Evolutionary conservation across 805 yeast genomes (phyloP), one percentile per base, ranked within the genome.

Genomic region (Yamadazyma insecticola): DNA sequence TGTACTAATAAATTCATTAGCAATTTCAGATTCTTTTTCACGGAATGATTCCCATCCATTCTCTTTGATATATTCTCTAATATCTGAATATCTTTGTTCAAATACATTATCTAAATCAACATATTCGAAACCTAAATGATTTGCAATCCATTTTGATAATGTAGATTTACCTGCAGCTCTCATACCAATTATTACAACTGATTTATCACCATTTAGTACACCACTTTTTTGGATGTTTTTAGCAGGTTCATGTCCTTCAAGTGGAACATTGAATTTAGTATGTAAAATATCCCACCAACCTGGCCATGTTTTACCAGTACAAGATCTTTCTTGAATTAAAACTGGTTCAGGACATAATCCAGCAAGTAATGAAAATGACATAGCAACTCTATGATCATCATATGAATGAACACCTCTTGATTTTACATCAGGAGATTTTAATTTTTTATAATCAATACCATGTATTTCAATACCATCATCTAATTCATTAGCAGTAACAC

Each of bases 241-340:
- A 10, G 28, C 4, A 5, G 73, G 70, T 50, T 84, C 94, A 45
- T 67, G 68, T 16, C 98, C 98, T 47, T 78, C 82, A 22, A 92
- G 57, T 8, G 57, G 48, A 16, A 75, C 81, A 13, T 77, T 72
- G 47, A 92, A 75, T 28, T 70, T 60, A 29, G 82, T 72, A 52
- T 79, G 88, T 41, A 92, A 66, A 21, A 79, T 73, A 60, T 92
- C 98, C 98, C 98, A 92, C 98, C 98, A 92, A 22, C 97, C 97
- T 13, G 98, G 98, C 98, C 98, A 92, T 0, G 98, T 92, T 64
- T 92, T 92, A 35, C 90, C 94, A 2, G 96, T 94, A 53, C 97
- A 87, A 16, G 82, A 75, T 60, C 97, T 78, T 51, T 90, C 96
- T 44, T 81, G 76, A 37, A 92, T 77, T 41, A 78, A 65, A 1